Evolutionary conservation across 257 asterid species (phyloP).

Genomic region (Scutellaria galericulata): DNA sequence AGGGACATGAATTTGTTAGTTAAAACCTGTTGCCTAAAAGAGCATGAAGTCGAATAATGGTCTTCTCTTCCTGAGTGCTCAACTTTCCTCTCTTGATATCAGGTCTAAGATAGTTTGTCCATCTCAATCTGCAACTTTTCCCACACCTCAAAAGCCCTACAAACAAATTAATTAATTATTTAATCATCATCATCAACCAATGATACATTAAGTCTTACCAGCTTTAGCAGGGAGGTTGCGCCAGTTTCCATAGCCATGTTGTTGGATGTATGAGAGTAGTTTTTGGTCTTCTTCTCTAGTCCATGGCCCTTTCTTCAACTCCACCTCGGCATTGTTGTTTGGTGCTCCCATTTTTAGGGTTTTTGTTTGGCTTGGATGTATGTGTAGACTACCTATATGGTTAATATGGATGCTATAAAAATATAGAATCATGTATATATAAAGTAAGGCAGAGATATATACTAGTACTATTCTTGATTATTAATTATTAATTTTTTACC

Average conservation of each 20-base stretch:
- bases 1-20: too few relatives aligned
- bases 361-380: too few relatives aligned
- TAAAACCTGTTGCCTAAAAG: slow-evolving; percentile 57
- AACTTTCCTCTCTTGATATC: slow-evolving; percentile 57
- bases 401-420: too few relatives aligned
- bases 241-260: slow-evolving; percentile 63
- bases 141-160: slow-evolving; percentile 56
- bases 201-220: slow-evolving; percentile 21
- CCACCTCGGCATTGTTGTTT: slow-evolving; percentile 28
- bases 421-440: slow-evolving; percentile 1
- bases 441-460: neutral
- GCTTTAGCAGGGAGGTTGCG: slow-evolving; percentile 56
- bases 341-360: slow-evolving; percentile 29
- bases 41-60: slow-evolving; percentile 58
- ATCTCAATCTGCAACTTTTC: slow-evolving; percentile 57
- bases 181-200: neutral
- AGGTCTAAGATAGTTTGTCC: slow-evolving; percentile 55
- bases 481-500: slow-evolving; percentile 30
- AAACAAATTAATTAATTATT: neutral
- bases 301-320: slow-evolving; percentile 66
- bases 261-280: slow-evolving; percentile 41
- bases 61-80: slow-evolving; percentile 56
- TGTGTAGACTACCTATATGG: too few relatives aligned
- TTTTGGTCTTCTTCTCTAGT: slow-evolving; percentile 58
- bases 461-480: too few relatives aligned